phyloP scores from a whole-genome alignment of 2,329 filamentous ascomycete genomes.

The Pseudocercospora vitis region DNA sequence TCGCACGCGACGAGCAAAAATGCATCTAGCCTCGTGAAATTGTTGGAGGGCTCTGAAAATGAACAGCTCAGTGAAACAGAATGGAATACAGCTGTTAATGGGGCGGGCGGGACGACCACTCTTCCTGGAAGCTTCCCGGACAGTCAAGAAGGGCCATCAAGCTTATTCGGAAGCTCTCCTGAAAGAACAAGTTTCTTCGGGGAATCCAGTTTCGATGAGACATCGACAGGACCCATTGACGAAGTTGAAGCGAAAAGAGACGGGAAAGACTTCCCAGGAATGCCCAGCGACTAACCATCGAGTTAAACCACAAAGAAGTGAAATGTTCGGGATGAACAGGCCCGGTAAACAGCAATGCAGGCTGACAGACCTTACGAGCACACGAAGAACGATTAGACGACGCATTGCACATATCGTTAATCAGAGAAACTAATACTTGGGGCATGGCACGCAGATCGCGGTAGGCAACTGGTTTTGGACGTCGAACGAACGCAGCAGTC shows the following conservation, averaged over 20 bases:
- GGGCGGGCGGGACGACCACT: constrained; percentile 8
- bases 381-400: constrained; percentile 1
- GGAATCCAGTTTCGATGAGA: constrained; percentile 6
- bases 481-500: background rate
- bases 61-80: constrained; percentile 10
- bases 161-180: background rate
- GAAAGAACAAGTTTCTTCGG: constrained; percentile 2
- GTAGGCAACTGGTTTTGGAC: background rate
- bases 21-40: constrained; percentile 4
- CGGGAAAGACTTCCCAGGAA: constrained; percentile 6
- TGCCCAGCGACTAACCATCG: background rate
- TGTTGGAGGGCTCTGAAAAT: background rate
- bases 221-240: constrained; percentile 15
- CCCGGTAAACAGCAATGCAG: background rate
- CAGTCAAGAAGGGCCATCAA: background rate
- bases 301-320: background rate
- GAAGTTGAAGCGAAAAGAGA: constrained; percentile 21
- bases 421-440: too few relatives aligned
- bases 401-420: constrained; percentile 5
- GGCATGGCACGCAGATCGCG: too few relatives aligned
- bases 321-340: background rate
- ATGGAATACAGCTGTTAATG: constrained; percentile 21
- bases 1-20: background rate
- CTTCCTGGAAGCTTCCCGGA: constrained; percentile 15
- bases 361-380: background rate